These are phyloP conservation scores for Penicillium psychrosexuale DNA, from an alignment of 2,329 filamentous ascomycete genomes.

Conservation along the genomic window DNA sequence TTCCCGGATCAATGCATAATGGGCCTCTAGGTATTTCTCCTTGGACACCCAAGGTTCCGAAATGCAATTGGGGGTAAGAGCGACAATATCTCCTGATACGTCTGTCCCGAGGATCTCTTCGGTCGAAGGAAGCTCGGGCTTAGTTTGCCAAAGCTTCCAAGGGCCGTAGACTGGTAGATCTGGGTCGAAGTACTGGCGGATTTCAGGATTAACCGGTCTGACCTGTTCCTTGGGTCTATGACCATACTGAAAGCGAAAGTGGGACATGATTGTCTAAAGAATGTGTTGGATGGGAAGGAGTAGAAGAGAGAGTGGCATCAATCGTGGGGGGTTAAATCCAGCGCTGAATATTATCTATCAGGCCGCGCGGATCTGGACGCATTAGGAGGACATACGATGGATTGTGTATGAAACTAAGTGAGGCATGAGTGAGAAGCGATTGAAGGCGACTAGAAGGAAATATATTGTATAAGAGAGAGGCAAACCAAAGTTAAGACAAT, in stretches of 20 bases:
- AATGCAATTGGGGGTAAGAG: slow-evolving; percentile 51
- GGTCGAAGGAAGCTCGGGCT: slow-evolving; percentile 41
- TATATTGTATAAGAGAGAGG: background rate
- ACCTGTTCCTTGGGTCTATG: background rate
- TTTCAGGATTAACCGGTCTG: background rate
- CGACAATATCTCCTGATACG: slow-evolving; percentile 21
- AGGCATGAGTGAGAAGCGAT: background rate
- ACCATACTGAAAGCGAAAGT: background rate
- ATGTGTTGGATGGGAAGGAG: background rate
- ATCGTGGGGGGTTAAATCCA: background rate
- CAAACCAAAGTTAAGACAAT: background rate
- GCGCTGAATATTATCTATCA: background rate
- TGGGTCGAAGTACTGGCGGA: background rate
- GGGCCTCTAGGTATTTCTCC: slow-evolving; percentile 65
- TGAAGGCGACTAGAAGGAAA: background rate
- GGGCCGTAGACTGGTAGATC: background rate
- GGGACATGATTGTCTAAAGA: background rate
- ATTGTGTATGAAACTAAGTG: background rate
- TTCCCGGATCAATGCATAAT: slow-evolving; percentile 73
- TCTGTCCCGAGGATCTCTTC: slow-evolving; percentile 38
- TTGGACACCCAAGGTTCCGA: slow-evolving; percentile 58
- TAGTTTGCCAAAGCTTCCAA: slow-evolving; percentile 11
- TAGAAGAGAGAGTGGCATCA: background rate
- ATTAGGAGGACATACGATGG: background rate
- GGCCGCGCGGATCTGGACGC: too few relatives aligned